Evolutionary conservation across 805 yeast genomes (phyloP).

Genomic region (Candida glaebosa): DNA sequence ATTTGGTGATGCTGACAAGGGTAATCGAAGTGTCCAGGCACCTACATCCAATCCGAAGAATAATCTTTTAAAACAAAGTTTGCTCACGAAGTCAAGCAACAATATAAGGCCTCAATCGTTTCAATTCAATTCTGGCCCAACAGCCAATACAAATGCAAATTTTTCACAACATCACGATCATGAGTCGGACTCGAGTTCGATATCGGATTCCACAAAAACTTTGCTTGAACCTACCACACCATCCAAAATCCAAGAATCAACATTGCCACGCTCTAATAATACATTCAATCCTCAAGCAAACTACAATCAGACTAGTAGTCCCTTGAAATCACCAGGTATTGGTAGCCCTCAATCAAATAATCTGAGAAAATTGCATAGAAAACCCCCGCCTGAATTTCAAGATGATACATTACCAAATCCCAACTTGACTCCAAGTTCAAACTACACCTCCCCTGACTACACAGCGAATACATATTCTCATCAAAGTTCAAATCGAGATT

Average conservation of each 20-base stretch:
- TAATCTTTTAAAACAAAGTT: constrained; percentile 4
- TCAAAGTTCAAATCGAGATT: not conserved
- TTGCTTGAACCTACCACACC: constrained; percentile 2
- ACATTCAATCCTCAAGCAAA: not conserved
- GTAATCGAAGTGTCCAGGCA: not conserved
- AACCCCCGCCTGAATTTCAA: constrained; percentile 6
- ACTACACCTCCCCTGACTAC: not conserved
- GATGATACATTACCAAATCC: not conserved
- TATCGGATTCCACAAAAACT: not conserved
- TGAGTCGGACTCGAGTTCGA: not conserved
- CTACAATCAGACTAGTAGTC: no score
- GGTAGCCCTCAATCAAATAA: not conserved
- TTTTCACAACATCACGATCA: not conserved
- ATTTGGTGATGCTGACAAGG: constrained; percentile 2
- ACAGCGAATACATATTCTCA: not conserved
- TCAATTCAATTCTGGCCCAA: not conserved
- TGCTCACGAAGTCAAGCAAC: not conserved
- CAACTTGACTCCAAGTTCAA: not conserved
- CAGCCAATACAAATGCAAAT: not conserved
- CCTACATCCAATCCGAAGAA: constrained; percentile 1
- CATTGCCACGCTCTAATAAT: not conserved
- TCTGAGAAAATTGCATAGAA: constrained; percentile 3
- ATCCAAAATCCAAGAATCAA: not conserved
- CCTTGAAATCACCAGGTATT: not conserved
- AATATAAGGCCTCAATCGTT: not conserved